Evolutionary conservation across 2,329 filamentous ascomycete species (phyloP).

Genomic region (Colletotrichum plurivorum): DNA sequence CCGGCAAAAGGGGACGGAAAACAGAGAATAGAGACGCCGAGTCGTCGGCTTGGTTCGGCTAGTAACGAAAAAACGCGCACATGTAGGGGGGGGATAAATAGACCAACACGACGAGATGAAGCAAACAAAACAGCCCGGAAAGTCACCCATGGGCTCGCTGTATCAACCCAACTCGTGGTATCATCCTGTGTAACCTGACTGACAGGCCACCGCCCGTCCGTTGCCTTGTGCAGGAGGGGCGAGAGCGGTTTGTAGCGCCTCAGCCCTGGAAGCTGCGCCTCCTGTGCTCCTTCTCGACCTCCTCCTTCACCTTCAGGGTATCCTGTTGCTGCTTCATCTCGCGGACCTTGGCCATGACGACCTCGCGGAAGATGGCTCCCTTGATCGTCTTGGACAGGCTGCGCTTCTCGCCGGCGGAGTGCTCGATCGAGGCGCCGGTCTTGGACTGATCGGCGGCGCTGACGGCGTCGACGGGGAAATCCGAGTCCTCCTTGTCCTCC

Average conservation of each 20-base stretch:
- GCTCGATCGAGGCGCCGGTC: slow-evolving; percentile 42
- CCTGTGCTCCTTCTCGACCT: slow-evolving; percentile 65
- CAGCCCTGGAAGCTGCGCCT: slow-evolving; percentile 50
- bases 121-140: slow-evolving; percentile 15
- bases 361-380: slow-evolving; percentile 89
- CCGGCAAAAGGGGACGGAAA: slow-evolving; percentile 11
- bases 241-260: not conserved
- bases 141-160: slow-evolving; percentile 11
- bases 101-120: slow-evolving; percentile 2
- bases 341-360: slow-evolving; percentile 92
- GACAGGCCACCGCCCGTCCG: not conserved
- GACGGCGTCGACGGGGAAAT: slow-evolving; percentile 75
- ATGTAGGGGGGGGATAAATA: not conserved
- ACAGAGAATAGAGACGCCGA: not conserved
- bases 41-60: slow-evolving; percentile 9
- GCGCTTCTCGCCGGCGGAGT: slow-evolving; percentile 49
- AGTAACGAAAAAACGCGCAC: slow-evolving; percentile 19
- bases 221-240: not conserved
- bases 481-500: slow-evolving; percentile 83
- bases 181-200: slow-evolving; percentile 24
- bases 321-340: slow-evolving; percentile 93
- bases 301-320: slow-evolving; percentile 75
- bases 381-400: slow-evolving; percentile 66
- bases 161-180: slow-evolving; percentile 31
- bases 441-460: slow-evolving; percentile 65